Percentiles rank a stretch among this genome's conserved stretches.
Conservation (phyloP, 2,329 filamentous ascomycete species). For the Monilinia laxa region DNA sequence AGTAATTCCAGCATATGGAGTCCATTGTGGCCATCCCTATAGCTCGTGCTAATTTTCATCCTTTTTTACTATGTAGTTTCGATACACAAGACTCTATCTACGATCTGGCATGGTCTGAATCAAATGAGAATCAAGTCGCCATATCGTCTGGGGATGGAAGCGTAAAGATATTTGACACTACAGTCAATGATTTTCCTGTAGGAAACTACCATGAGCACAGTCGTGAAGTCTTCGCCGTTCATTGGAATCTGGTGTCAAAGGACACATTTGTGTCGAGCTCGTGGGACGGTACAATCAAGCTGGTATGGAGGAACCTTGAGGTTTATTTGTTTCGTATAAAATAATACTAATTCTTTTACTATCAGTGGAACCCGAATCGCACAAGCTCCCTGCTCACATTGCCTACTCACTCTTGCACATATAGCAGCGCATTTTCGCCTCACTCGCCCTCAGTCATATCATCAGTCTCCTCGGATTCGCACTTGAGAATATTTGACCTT, state of each 20-base stretch:
- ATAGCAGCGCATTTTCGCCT: slow-evolving; percentile 87
- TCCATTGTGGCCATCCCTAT: neutral
- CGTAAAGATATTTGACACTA: slow-evolving; percentile 89
- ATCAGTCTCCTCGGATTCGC: slow-evolving; percentile 83
- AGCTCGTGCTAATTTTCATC: neutral
- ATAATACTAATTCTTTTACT: slow-evolving; percentile 14
- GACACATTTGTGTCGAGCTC: slow-evolving; percentile 87
- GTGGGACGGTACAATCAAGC: slow-evolving; percentile 95
- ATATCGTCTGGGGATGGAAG: slow-evolving; percentile 90
- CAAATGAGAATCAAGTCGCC: slow-evolving; percentile 91
- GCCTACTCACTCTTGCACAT: slow-evolving; percentile 90
- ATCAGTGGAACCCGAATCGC: slow-evolving; percentile 78
- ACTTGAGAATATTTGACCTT: slow-evolving; percentile 88
- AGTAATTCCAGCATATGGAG: slow-evolving; percentile 27
- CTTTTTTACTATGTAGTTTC: slow-evolving; percentile 57
- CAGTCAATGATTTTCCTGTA: slow-evolving; percentile 77
- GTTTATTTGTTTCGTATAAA: neutral
- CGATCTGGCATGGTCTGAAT: slow-evolving; percentile 92
- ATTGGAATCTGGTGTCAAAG: slow-evolving; percentile 90
- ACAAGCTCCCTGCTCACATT: slow-evolving; percentile 76
- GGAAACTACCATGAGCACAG: slow-evolving; percentile 93
- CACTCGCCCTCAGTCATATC: slow-evolving; percentile 83
- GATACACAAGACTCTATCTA: slow-evolving; percentile 97
- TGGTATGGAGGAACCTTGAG: slow-evolving; percentile 50
- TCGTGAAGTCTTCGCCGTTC: slow-evolving; percentile 86